These are phyloP conservation scores for Phytophthora sojae DNA, from an alignment of 352 stramenopile genomes.

Conservation along the genomic window DNA sequence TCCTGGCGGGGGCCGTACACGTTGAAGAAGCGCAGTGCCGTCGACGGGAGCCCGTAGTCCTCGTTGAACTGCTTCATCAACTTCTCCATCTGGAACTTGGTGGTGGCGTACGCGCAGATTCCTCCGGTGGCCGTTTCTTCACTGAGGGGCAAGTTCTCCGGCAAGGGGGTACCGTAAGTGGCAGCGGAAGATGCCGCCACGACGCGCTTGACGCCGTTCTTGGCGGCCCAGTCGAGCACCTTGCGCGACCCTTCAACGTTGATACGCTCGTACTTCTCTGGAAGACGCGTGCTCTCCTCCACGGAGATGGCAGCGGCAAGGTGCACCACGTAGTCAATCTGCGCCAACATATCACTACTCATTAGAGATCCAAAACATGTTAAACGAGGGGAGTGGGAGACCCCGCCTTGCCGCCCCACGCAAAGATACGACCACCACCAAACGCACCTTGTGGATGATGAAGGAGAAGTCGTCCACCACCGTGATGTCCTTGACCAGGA, in stretches of 20 bases:
- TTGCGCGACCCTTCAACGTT: conserved; percentile 87
- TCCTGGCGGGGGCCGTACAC: conserved; percentile 86
- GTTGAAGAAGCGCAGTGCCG: conserved; percentile 87
- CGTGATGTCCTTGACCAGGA: conserved; percentile 89
- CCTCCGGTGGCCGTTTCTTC: conserved; percentile 80
- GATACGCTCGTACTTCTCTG: conserved; percentile 88
- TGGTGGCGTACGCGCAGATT: conserved; percentile 84
- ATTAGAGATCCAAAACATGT: conserved; percentile 1
- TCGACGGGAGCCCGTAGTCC: conserved; percentile 76
- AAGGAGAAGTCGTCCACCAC: conserved; percentile 80
- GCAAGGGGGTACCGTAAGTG: conserved; percentile 73
- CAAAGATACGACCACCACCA: background rate
- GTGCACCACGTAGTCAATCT: conserved; percentile 88
- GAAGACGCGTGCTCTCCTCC: conserved; percentile 84
- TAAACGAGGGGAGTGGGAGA: background rate
- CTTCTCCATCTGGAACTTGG: conserved; percentile 88
- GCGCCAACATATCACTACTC: background rate
- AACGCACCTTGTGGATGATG: conserved; percentile 78
- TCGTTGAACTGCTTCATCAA: conserved; percentile 79
- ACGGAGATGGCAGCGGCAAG: conserved; percentile 86
- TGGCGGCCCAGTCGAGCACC: conserved; percentile 79
- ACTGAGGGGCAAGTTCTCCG: conserved; percentile 73
- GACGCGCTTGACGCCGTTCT: conserved; percentile 81
- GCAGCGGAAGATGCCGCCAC: conserved; percentile 82
- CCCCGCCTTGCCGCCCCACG: background rate